phyloP scores from a whole-genome alignment of 352 stramenopile genomes.

The Thraustochytrium sp. region DNA sequence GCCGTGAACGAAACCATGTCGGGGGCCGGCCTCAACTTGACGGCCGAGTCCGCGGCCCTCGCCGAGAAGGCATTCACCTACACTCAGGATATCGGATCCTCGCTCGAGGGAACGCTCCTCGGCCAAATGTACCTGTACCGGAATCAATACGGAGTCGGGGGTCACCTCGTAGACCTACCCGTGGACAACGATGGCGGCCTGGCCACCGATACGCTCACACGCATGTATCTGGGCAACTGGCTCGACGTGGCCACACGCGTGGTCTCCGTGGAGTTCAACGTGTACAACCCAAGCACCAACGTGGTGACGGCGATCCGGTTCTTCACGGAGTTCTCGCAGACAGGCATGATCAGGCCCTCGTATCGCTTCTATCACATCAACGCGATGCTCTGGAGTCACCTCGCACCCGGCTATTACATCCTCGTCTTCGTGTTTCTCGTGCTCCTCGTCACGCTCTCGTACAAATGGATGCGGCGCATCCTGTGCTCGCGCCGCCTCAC shows the following conservation, averaged over 20 bases:
- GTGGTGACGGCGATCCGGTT: slow-evolving; percentile 66
- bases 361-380: slow-evolving; percentile 33
- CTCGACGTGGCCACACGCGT: slow-evolving; percentile 70
- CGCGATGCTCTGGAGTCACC: background rate
- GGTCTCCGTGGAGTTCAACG: slow-evolving; percentile 70
- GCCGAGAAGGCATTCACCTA: background rate
- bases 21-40: background rate
- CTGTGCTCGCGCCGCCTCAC: background rate
- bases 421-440: background rate
- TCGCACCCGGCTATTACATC: background rate
- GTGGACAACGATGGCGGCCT: background rate
- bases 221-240: slow-evolving; percentile 64
- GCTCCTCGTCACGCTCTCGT: background rate
- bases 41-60: background rate
- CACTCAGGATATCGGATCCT: background rate
- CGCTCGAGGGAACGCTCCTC: background rate
- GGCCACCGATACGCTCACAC: background rate
- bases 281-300: slow-evolving; percentile 76
- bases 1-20: background rate
- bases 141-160: background rate
- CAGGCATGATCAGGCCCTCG: background rate
- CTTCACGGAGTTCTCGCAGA: slow-evolving; percentile 34
- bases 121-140: background rate
- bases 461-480: background rate
- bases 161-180: background rate